Conservation (phyloP, 768 basidiomycete species). For the Mycena vulgaris region DNA sequence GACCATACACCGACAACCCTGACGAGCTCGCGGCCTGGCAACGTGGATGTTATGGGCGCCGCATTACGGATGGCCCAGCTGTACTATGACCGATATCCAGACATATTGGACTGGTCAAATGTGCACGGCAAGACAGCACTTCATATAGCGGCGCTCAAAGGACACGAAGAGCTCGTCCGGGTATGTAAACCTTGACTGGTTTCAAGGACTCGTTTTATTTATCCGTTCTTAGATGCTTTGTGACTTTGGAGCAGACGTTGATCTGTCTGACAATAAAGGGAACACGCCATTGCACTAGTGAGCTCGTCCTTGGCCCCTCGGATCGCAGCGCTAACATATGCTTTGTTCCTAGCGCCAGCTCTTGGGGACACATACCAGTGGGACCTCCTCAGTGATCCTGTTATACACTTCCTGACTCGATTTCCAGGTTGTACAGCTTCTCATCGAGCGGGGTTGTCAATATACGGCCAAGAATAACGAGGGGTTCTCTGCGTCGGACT, state of each 20-base stretch:
- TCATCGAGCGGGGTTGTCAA: constrained; percentile 92
- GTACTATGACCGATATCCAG: constrained; percentile 90
- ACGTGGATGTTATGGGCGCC: constrained; percentile 78
- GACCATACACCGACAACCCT: constrained; percentile 72
- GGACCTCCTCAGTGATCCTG: constrained; percentile 43
- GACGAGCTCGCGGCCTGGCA: constrained; percentile 54
- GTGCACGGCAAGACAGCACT: constrained; percentile 91
- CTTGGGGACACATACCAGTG: constrained; percentile 89
- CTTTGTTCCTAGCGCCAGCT: constrained; percentile 74
- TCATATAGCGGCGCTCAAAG: constrained; percentile 89
- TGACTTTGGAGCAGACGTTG: constrained; percentile 91
- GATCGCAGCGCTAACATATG: constrained; percentile 26
- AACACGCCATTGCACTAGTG: constrained; percentile 96
- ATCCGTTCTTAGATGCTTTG: constrained; percentile 81
- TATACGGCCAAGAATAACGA: constrained; percentile 89
- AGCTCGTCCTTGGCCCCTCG: constrained; percentile 48
- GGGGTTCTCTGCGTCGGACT: constrained; percentile 93
- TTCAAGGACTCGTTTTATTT: constrained; percentile 28
- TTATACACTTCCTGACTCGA: constrained; percentile 20
- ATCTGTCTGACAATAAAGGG: constrained; percentile 92
- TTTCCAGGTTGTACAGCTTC: constrained; percentile 80
- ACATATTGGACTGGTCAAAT: constrained; percentile 95
- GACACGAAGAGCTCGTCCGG: constrained; percentile 90
- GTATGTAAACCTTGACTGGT: constrained; percentile 61
- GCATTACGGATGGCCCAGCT: constrained; percentile 88